Percentiles rank a stretch among this genome's conserved stretches.
Evolutionary conservation across 2,329 filamentous ascomycete genomes (phyloP).

Genomic region (Nemania sp.): DNA sequence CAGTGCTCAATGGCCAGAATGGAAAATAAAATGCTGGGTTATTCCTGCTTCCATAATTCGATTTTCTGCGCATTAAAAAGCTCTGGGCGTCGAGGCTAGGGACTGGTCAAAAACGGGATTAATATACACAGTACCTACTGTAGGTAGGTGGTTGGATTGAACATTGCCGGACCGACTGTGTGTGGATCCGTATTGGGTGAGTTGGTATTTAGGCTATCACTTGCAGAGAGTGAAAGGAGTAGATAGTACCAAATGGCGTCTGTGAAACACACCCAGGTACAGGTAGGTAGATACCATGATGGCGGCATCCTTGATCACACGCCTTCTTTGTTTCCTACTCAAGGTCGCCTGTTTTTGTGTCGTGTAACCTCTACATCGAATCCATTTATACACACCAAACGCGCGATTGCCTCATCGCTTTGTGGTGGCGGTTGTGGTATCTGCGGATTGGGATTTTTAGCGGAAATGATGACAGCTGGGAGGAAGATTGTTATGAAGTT

Average conservation of each 20-base stretch:
- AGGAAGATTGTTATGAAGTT: not conserved
- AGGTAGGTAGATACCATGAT: conserved; percentile 4
- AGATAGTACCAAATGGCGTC: no score
- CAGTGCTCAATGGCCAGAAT: not conserved
- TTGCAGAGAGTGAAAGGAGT: conserved; percentile 30
- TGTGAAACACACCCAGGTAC: no score
- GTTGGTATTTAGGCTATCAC: conserved; percentile 39
- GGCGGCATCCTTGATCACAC: not conserved
- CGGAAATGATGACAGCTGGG: no score
- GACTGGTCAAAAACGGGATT: not conserved
- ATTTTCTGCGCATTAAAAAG: no score
- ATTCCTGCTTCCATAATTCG: no score
- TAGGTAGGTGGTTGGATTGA: conserved; percentile 18
- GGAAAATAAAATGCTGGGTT: not conserved
- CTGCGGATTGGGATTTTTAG: not conserved
- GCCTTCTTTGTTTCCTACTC: no score
- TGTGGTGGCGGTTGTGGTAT: conserved; percentile 5
- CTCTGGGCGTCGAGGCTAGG: no score
- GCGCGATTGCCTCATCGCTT: conserved; percentile 2
- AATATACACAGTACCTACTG: no score
- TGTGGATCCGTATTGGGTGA: conserved; percentile 21
- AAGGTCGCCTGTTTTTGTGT: conserved; percentile 6
- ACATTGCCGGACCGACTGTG: conserved; percentile 17
- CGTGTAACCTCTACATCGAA: conserved; percentile 13
- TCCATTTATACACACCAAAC: conserved; percentile 1